phyloP scores from a whole-genome alignment of 257 asterid species.

The Solanum sejunctum region DNA sequence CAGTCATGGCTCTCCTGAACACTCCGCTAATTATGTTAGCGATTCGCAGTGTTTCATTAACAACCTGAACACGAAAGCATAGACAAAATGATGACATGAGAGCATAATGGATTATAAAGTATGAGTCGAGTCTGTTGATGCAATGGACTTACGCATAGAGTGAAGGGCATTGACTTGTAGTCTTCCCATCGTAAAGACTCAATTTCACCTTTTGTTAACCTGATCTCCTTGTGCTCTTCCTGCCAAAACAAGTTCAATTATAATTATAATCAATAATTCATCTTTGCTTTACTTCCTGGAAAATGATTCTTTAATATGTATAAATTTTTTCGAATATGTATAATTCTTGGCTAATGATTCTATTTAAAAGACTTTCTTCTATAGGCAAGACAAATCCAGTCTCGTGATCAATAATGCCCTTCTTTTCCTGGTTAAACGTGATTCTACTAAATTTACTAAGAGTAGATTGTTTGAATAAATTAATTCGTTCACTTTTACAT shows the following conservation, averaged over 20 bases:
- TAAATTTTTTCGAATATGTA: background rate
- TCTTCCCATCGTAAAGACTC: conserved; percentile 78
- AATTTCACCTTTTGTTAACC: conserved; percentile 37
- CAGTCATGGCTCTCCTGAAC: conserved; percentile 75
- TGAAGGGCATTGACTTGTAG: conserved; percentile 87
- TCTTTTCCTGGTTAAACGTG: background rate
- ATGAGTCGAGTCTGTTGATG: background rate
- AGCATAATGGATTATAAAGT: background rate
- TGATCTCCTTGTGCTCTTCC: conserved; percentile 90
- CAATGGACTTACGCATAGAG: conserved; percentile 71
- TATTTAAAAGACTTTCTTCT: background rate
- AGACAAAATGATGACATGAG: background rate
- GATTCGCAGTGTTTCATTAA: conserved; percentile 81
- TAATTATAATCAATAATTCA: background rate
- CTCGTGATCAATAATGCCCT: background rate
- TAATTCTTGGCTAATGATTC: background rate
- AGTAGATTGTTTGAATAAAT: background rate
- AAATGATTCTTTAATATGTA: background rate
- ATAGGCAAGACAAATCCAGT: background rate
- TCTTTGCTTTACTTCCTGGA: background rate
- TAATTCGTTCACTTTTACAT: background rate
- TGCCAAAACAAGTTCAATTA: conserved; percentile 2
- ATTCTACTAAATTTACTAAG: background rate
- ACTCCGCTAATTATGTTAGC: conserved; percentile 90
- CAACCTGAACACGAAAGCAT: conserved; percentile 36